Base-by-base conservation (phyloP, 352 stramenopile genomes). In the Phytophthora tubulina region DNA sequence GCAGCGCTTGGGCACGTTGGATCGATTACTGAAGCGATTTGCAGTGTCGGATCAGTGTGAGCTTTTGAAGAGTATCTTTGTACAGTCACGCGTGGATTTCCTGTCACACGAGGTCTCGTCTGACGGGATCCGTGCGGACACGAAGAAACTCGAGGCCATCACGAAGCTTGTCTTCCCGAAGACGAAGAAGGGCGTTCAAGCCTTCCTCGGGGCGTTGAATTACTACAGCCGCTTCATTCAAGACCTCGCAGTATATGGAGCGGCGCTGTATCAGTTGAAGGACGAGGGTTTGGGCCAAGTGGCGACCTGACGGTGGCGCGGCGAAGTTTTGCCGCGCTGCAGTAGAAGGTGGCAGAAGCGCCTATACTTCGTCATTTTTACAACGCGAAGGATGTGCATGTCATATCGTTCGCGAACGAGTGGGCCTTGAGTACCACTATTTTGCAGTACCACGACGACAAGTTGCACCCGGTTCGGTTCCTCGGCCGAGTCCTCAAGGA, bases 51-150 rank as follows among this genome's bases (percentile, higher is more conserved):
- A 64, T 55, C 11, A 48, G 45, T 10, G 14, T 39, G 3, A 64
- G 44, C 17, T 64, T 55, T 6, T 13, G 2, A 56, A 55, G 44
- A 55, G 45, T 8, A 56, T 61, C 1, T 61, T 50, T 11, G 38
- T 62, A 2, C 39, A 62, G 15, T 13, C 4, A 0, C 33, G n/a
- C 3, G 57, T 55, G 5, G 9, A 65, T 13, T 61, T 27, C 1
- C 21, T 27, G 21, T 2, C 21, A 27, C 21, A 27, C 21, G 21
- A 27, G 21, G 21, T 27, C 6, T 39, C 21, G 35, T 17, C 30
- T 11, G 39, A 30, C 27, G 30, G 42, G 4, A 48, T 48, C 9
- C 27, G 3, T 8, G 48, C 48, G 27, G 15, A 59, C 11, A 8
- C 52, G 4, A 48, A 21, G 9, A 38, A 48, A 36, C 11, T 48